Base-by-base conservation (phyloP, 2,329 filamentous ascomycete genomes). In the Paracamarosporium sp. region DNA sequence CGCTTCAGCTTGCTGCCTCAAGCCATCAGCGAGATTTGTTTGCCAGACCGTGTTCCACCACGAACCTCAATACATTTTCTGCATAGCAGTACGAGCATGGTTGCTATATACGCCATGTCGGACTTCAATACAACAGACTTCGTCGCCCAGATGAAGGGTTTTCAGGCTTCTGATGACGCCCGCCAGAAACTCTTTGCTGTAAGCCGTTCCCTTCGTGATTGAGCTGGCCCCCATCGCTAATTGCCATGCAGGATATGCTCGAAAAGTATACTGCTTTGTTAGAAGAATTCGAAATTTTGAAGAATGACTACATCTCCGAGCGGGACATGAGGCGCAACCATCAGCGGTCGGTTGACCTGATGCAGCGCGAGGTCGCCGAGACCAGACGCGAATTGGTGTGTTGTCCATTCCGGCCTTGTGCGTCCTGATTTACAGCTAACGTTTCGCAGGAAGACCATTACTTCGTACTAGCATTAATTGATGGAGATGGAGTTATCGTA, bases 401-500 rank as follows among this genome's bases (percentile, higher is more conserved):
- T 56, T 60, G 36, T 47, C 43, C 38, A 54, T 48, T 41, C 35
- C 36, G 52, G 53, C 53, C 51, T 52, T 57, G 48, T 59, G 41
- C 45, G 20, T 33, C 50, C 27, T 28, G 30, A 35, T 11, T 4
- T 3, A 6, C 47, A 48, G 13, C 48, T 61, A 48, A 61, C 25
- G 13, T 15, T 30, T 30, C 24, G 33, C 50, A 75, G 72, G 71
- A 77, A 36, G 58, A 63, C 8, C 79, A 73, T 59, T 76, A 79
- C 17, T 82, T 82, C 57, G 78, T 79, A 12, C 65, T 82, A 65
- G 79, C 74, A 36, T 66, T 82, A 45, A 79, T 83, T 45, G 81
- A 83, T 67, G 81, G 81, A n/a, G 81, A 83, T 68, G 80, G 80
- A 24, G 79, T 79, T 61, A 73, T 80, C 51, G 78, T 80, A 67